Base-by-base conservation (phyloP, 345 rosid species). In the Viola odorata region DNA sequence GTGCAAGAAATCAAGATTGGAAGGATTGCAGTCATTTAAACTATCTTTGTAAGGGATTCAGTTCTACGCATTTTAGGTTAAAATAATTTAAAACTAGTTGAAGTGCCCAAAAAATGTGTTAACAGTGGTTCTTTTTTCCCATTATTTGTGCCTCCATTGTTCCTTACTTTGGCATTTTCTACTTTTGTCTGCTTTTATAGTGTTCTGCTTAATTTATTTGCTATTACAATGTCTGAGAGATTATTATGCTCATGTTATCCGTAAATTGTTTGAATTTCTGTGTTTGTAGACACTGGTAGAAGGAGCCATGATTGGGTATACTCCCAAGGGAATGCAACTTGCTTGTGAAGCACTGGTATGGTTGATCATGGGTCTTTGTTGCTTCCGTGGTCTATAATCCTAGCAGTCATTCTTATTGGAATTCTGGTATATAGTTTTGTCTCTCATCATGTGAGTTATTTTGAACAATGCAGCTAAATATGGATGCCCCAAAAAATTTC, bases 291-390 rank as follows among this genome's bases (percentile, higher is more conserved):
- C 95, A 9, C 80, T 90, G 23, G 62, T 77, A 53, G 97, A 86
- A 50, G 99, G 97, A 72, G 97, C 97, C 55, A 94, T 94, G 97
- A 48, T 73, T 41, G 92, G 88, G 10, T 70, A 90, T 74, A 83
- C 97, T 40, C 77, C 89, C 44, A 79, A 69, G 67, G 99, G 99
- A 68, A 94, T 90, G 96, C 78, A 94, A 77, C 72, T 94, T 59
- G 99, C 97, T 70, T 86, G 88, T 74, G 89, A 90, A 15, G 74
- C 78, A 8, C 71, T 94, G 91, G 97, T 88, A 86, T 41, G 65
- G n/a, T 57, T 52, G 23, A 37, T 65, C 64, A 16, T 53, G 14
- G 16, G 50, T 57, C 49, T n/a, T 41, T 13, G 12, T 38, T 15
- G 3, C 12, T 1, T 52, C 57, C 42, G 7, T 53, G 17, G 44